phyloP scores from a whole-genome alignment of 805 yeast genomes.

The Candida ponderosae region DNA sequence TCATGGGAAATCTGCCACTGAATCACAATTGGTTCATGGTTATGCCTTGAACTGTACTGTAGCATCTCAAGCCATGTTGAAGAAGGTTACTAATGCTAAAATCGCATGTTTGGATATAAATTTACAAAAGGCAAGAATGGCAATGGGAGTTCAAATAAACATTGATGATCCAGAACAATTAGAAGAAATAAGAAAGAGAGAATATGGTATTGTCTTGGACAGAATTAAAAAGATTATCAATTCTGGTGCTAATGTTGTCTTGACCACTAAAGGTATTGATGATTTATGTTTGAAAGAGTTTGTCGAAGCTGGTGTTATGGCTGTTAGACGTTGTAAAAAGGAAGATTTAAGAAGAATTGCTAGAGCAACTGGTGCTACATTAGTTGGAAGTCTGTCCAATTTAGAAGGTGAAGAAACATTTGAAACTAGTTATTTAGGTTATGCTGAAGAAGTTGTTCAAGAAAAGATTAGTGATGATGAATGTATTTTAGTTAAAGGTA shows the following conservation, averaged over 20 bases:
- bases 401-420: slow-evolving; percentile 89
- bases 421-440: slow-evolving; percentile 72
- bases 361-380: slow-evolving; percentile 94
- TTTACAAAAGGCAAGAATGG: slow-evolving; percentile 94
- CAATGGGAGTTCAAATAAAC: slow-evolving; percentile 95
- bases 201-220: slow-evolving; percentile 61
- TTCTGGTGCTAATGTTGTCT: slow-evolving; percentile 82
- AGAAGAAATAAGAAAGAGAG: slow-evolving; percentile 84
- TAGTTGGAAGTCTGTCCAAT: slow-evolving; percentile 80
- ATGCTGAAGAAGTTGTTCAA: slow-evolving; percentile 90
- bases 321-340: slow-evolving; percentile 92
- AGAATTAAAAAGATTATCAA: slow-evolving; percentile 87
- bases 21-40: slow-evolving; percentile 82
- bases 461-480: slow-evolving; percentile 91
- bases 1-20: slow-evolving; percentile 88
- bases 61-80: slow-evolving; percentile 95
- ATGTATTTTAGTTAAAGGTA: slow-evolving; percentile 87
- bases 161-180: slow-evolving; percentile 96
- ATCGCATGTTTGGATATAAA: slow-evolving; percentile 91
- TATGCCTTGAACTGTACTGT: slow-evolving; percentile 96
- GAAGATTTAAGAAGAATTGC: slow-evolving; percentile 97
- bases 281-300: slow-evolving; percentile 96
- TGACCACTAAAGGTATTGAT: slow-evolving; percentile 93
- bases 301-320: slow-evolving; percentile 80
- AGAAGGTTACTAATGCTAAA: slow-evolving; percentile 57